A percentile compares a stretch with the other conserved stretches of the same genome.
These are phyloP conservation scores for Saccharomycopsis sp. DNA, from an alignment of 805 yeast species.

Conservation along the genomic window DNA sequence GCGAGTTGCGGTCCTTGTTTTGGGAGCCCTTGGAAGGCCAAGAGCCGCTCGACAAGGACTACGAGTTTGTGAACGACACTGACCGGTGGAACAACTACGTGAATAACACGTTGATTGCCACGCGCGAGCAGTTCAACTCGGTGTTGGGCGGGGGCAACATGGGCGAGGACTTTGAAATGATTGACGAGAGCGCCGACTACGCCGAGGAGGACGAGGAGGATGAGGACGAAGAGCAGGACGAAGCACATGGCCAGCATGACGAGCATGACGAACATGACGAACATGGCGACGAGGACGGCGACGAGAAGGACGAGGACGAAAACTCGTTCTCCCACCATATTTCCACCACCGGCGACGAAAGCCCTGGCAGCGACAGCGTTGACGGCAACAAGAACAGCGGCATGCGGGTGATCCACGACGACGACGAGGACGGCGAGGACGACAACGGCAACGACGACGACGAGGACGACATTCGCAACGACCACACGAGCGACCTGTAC, in stretches of 20 bases:
- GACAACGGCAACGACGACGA: conserved; percentile 24
- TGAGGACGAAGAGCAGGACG: conserved; percentile 23
- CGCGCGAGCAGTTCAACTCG: conserved; percentile 90
- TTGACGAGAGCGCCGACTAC: conserved; percentile 21
- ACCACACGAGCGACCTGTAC: background rate
- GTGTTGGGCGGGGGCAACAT: conserved; percentile 75
- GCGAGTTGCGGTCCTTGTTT: conserved; percentile 25
- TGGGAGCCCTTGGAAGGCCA: conserved; percentile 23
- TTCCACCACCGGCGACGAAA: conserved; percentile 22
- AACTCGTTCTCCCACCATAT: too few relatives aligned
- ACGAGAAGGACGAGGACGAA: conserved; percentile 23
- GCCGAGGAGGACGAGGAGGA: conserved; percentile 12
- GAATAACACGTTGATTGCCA: conserved; percentile 71
- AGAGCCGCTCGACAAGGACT: conserved; percentile 33
- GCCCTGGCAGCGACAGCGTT: conserved; percentile 20
- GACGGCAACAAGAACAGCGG: too few relatives aligned
- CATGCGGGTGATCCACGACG: too few relatives aligned
- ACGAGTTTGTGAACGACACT: conserved; percentile 32
- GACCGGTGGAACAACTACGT: conserved; percentile 77
- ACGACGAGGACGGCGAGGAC: conserved; percentile 45
- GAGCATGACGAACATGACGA: conserved; percentile 29
- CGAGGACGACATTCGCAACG: conserved; percentile 6
- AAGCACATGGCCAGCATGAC: conserved; percentile 35
- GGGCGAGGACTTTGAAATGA: conserved; percentile 32
- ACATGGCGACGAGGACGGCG: conserved; percentile 29